Base-by-base conservation (phyloP, 495 filamentous ascomycete species). In the Cercophora samala region DNA sequence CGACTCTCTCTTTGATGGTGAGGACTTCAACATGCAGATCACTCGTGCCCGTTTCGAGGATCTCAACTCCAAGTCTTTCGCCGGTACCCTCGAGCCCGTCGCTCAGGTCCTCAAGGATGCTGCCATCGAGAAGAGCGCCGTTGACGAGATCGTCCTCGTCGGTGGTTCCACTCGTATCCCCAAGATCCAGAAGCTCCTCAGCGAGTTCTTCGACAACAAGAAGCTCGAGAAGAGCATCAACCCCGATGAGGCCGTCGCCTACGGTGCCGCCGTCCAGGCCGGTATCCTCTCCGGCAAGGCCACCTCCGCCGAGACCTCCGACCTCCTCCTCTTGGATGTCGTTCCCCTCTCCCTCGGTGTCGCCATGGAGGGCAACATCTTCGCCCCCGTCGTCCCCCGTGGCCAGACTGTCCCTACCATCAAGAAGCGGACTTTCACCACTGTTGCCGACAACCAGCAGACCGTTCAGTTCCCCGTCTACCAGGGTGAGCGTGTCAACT, bases 351-450 rank as follows among this genome's bases (percentile, higher is more conserved):
- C 95, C 64, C 90, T 99, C 22, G 95, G 96, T 91, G 96, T 99
- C 74, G 96, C 96, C 73, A 99, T 98, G 96, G 95, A 98, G 84
- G 95, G 95, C 74, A 98, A 98, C 85, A 98, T 99, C 81, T 98
- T 99, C 76, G 95, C 96, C 63, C 91, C 95, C 42, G 96, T 99
- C 69, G 95, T 99, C 68, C 80, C 87, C 59, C 94, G 96, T 78
- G 95, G 94, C 56, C 86, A 91, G 75, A 97, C 94, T 17, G 93
- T 97, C 61, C 95, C 95, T 19, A 91, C 89, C 42, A 86, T 99
- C 73, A 97, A 97, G 86, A 99, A 99, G 86, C 76, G 86, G 63
- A 98, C 95, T 37, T 98, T 97, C 85, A 98, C 94, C 77, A 99
- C 95, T 59, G 95, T 99, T 75, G 91, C 92, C 68, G 93, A 96